Percentiles rank a stretch among this genome's conserved stretches.
Conservation (phyloP, 495 filamentous ascomycete genomes). For the Parathielavia appendiculata region DNA sequence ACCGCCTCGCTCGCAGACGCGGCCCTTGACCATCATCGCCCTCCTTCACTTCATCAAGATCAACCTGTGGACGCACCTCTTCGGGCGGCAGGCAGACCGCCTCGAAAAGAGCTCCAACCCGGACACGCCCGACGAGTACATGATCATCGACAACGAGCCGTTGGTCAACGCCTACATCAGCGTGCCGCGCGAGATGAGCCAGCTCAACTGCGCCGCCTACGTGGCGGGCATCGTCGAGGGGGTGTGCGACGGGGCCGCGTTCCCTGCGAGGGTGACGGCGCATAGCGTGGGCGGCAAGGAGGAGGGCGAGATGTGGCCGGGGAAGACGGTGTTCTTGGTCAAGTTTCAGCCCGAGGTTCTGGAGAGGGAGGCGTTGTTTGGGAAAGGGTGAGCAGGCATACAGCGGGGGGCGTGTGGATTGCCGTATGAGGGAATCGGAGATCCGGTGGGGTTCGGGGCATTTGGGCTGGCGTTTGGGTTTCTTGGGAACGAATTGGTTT, state of each 20-base stretch:
- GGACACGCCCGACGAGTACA: conserved; percentile 85
- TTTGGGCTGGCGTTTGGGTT: conserved; percentile 26
- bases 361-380: conserved; percentile 73
- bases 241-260: conserved; percentile 85
- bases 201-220: conserved; percentile 93
- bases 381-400: conserved; percentile 30
- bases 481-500: background rate
- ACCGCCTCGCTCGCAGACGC: conserved; percentile 59
- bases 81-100: conserved; percentile 80
- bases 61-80: conserved; percentile 86
- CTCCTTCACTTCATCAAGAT: conserved; percentile 93
- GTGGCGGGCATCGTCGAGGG: conserved; percentile 96
- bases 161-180: conserved; percentile 89
- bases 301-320: conserved; percentile 82
- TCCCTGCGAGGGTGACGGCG: conserved; percentile 83
- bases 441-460: conserved; percentile 11
- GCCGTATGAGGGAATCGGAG: background rate
- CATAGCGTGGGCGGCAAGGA: conserved; percentile 75
- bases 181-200: conserved; percentile 89
- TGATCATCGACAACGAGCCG: conserved; percentile 97
- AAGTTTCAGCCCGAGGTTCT: conserved; percentile 83
- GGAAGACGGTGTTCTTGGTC: conserved; percentile 90
- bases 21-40: conserved; percentile 82
- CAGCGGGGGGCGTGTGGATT: background rate
- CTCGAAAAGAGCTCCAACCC: conserved; percentile 82